Percentiles rank a stretch among this genome's conserved stretches.
Conservation (phyloP, 148 eudicot genomes). For the Spergularia bocconei region DNA sequence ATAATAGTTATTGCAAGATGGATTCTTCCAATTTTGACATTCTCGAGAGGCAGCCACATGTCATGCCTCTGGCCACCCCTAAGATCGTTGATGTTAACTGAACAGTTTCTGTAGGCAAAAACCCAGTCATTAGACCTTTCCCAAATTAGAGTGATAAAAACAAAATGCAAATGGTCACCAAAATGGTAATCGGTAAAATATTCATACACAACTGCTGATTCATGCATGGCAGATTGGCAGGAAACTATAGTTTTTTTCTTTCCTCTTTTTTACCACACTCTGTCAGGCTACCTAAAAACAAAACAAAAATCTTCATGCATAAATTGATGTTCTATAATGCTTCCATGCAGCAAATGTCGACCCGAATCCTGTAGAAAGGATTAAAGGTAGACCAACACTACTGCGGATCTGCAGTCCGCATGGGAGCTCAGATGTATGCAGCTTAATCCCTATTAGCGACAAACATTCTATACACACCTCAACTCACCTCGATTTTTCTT, state of each 20-base stretch:
- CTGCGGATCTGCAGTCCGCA: too few relatives aligned
- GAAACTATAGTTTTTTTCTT: slow-evolving; percentile 2
- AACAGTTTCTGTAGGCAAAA: slow-evolving; percentile 56
- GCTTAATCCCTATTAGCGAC: too few relatives aligned
- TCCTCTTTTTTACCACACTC: background rate
- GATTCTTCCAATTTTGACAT: slow-evolving; percentile 70
- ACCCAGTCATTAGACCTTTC: background rate
- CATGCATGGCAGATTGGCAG: background rate
- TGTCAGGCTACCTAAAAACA: background rate
- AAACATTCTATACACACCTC: too few relatives aligned
- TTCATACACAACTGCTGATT: background rate
- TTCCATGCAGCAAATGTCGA: too few relatives aligned
- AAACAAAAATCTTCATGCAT: too few relatives aligned
- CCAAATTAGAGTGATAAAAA: background rate
- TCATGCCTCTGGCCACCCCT: slow-evolving; percentile 86
- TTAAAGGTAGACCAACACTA: too few relatives aligned
- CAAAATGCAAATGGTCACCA: background rate
- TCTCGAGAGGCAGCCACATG: slow-evolving; percentile 79
- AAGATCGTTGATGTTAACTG: slow-evolving; percentile 54
- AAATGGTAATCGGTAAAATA: background rate
- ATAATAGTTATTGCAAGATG: slow-evolving; percentile 76
- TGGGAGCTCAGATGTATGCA: background rate
- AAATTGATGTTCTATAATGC: too few relatives aligned
- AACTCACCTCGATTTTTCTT: too few relatives aligned
- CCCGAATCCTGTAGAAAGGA: too few relatives aligned